A percentile compares a stretch with the other conserved stretches of the same genome.
Conservation (phyloP, 768 basidiomycete species). For the Pleurotus ostreatus region DNA sequence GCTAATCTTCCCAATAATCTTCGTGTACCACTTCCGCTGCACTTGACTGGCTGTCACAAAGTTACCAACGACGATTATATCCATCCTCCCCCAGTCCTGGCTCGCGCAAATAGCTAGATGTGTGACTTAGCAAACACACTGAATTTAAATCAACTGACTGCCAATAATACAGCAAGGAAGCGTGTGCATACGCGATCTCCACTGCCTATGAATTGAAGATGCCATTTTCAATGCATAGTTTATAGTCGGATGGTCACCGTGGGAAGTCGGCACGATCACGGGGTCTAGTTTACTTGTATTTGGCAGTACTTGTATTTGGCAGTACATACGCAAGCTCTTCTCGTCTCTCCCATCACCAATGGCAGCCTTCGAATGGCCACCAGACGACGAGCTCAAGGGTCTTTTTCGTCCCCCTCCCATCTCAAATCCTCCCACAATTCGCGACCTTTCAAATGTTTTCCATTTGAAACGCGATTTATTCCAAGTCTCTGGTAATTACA, state of each 20-base stretch:
- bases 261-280: too few relatives aligned
- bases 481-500: not conserved
- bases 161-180: too few relatives aligned
- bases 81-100: slow-evolving; percentile 86
- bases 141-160: too few relatives aligned
- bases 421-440: not conserved
- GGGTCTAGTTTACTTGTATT: too few relatives aligned
- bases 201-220: too few relatives aligned
- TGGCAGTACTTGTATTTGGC: too few relatives aligned
- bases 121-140: slow-evolving; percentile 41
- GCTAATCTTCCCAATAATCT: slow-evolving; percentile 81
- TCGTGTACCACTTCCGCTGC: slow-evolving; percentile 96
- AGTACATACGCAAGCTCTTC: too few relatives aligned
- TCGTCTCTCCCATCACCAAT: not conserved
- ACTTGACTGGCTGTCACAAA: slow-evolving; percentile 94
- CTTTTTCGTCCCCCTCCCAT: not conserved
- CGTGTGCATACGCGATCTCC: too few relatives aligned
- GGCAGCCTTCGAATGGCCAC: not conserved
- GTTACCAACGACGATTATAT: slow-evolving; percentile 87
- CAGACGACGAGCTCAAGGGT: not conserved
- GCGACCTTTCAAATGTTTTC: not conserved
- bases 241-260: too few relatives aligned
- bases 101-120: slow-evolving; percentile 94
- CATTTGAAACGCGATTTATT: not conserved
- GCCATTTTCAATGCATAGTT: too few relatives aligned